Evolutionary conservation across 2,329 filamentous ascomycete genomes (phyloP), one percentile per base, ranked within the genome.

Genomic region (Thelonectria olida): DNA sequence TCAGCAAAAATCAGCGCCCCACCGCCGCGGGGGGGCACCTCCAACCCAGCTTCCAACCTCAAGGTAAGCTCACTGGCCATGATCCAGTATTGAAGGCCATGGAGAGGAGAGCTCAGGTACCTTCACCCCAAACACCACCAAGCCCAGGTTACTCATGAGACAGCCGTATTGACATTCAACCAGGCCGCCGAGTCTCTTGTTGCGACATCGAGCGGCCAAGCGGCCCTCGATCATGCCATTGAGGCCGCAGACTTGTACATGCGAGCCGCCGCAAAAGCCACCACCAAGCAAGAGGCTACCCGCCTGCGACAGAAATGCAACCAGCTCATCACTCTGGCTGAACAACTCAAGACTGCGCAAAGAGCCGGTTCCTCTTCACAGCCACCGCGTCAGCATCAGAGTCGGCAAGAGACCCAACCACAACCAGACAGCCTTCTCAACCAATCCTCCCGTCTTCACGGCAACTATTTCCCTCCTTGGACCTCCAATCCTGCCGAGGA

Each of bases 401-500:
- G 23, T 25, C 27, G 5, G n/a, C n/a, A 22, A 49, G 19, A 31
- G 20, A 3, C n/a, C 28, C 88, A 97, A 51, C 77, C 98, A 8
- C 81, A 92, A 2, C n/a, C n/a, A n/a, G n/a, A n/a, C n/a, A 88
- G 23, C n/a, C 42, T 45, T 22, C 42, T 45, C 12, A 25, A 17
- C 23, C n/a, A 90, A 72, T 88, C 90, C 4, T 96, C 94, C 5
- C 90, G 88, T 56, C 83, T 99, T 19, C 92, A 97, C 73, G 92
- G 91, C 1, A 91, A 89, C 71, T 84, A 90, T 19, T 98, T 97
- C 67, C 93, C 91, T 10, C 93, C 92, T 0, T 99, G 96, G 96
- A 85, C 85, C n/a, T 77, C 77, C 2, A 81, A 88, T 25, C 90
- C 92, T 1, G 74, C 76, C 4, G 75, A 84, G 0, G 75, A 82